Base-by-base conservation (phyloP, 495 filamentous ascomycete species). In the Penicillium atrosanguineum region DNA sequence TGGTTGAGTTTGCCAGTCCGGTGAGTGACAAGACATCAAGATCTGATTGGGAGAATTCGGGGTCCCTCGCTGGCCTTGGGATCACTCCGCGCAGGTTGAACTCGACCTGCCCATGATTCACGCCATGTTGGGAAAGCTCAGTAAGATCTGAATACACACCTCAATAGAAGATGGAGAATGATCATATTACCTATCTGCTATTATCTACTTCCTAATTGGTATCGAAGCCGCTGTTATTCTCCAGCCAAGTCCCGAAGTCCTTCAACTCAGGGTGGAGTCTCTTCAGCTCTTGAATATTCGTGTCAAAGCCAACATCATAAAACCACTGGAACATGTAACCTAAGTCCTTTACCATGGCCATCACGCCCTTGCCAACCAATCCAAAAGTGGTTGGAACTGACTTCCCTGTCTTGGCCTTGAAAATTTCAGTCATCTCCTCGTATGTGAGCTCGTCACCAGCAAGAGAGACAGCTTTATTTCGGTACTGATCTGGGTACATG, bases 241-340 rank as follows among this genome's bases (percentile, higher is more conserved):
- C 75, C 59, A 89, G 53, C 83, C 84, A 89, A 7, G 60, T 67
- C 58, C 75, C 79, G 63, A 88, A 83, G 37, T 78, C 67, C 71
- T 83, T 79, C 59, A 87, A 40, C 0, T 61, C 67, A 12, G 79
- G 79, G 60, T 86, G 57, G 50, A 77, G 63, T 46, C 60, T 69
- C 69, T 63, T 80, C 61, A 82, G 54, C 44, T 66, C 76, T 47
- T 49, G 48, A 31, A 91, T 79, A 71, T 89, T 78, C 9, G 74
- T 83, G 1, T 72, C 74, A 56, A 79, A 89, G 1, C 85, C 86
- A 43, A 79, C 72, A 40, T 79, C 74, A 58, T 79, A 69, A 50
- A 90, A 88, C 74, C 78, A 90, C 31, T 62, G 60, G 52, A 88
- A 83, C 85, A 90, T 90, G 2, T 52, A 53, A 0, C 76, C 76